A percentile compares a stretch with the other conserved stretches of the same genome.
phyloP scores from a whole-genome alignment of 2,329 filamentous ascomycete genomes.

The Didymella sp. region DNA sequence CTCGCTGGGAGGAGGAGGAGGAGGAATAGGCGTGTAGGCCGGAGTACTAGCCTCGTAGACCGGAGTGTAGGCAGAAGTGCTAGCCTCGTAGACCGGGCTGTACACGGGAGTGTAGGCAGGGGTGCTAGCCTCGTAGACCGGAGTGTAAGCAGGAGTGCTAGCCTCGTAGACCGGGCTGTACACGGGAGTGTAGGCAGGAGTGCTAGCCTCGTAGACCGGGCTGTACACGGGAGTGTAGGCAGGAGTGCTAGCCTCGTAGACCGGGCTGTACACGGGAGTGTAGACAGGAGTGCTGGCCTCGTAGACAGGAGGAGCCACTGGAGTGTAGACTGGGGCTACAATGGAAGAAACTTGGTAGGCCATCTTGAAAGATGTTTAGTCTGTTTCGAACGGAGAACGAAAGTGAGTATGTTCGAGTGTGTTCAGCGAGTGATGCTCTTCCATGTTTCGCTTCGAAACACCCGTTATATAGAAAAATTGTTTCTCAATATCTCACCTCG shows the following conservation, averaged over 20 bases:
- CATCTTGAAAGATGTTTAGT: conserved; percentile 15
- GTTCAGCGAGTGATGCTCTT: conserved; percentile 14
- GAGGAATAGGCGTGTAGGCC: neutral
- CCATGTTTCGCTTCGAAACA: conserved; percentile 4
- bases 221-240: neutral
- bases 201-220: neutral
- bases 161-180: conserved; percentile 5
- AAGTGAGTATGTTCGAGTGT: conserved; percentile 11
- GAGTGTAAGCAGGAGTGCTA: neutral
- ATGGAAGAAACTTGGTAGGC: conserved; percentile 19
- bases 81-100: conserved; percentile 2
- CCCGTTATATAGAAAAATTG: conserved; percentile 17
- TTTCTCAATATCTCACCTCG: conserved; percentile 1
- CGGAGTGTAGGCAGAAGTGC: conserved; percentile 1
- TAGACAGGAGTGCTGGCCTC: neutral
- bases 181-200: neutral
- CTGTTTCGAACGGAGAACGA: conserved; percentile 15
- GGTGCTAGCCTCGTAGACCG: neutral
- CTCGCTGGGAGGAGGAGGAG: neutral
- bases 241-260: neutral
- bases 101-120: neutral
- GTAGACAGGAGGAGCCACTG: conserved; percentile 10
- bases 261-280: conserved; percentile 6
- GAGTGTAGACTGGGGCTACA: conserved; percentile 14
- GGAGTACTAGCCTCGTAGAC: neutral